Conservation (phyloP, 2,329 filamentous ascomycete genomes). For the Chrysosporium keratinophilum region DNA sequence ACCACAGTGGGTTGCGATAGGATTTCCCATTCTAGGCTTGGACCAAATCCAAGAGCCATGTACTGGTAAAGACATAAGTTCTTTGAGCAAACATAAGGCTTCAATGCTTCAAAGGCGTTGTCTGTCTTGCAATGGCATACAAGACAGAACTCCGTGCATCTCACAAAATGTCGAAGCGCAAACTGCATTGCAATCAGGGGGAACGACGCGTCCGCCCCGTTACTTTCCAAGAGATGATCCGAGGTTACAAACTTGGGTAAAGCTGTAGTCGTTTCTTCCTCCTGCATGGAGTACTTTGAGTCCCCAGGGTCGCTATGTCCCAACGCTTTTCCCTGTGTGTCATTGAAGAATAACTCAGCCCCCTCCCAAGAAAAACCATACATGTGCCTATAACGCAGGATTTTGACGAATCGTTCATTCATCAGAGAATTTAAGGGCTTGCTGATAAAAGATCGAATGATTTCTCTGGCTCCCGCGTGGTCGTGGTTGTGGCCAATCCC, state of each 20-base stretch:
- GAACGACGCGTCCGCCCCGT: constrained; percentile 36
- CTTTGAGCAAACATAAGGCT: constrained; percentile 61
- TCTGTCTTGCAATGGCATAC: constrained; percentile 64
- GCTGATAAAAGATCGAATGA: constrained; percentile 56
- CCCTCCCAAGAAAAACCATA: constrained; percentile 54
- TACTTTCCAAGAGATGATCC: constrained; percentile 40
- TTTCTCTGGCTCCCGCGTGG: constrained; percentile 26
- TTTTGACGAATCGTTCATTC: constrained; percentile 51
- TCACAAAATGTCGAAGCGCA: constrained; percentile 62
- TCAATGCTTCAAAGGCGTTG: constrained; percentile 47
- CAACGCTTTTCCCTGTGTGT: constrained; percentile 32
- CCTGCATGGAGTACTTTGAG: constrained; percentile 18
- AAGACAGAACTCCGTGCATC: constrained; percentile 77
- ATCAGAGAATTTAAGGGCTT: constrained; percentile 59
- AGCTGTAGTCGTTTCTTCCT: constrained; percentile 20
- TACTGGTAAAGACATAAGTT: constrained; percentile 78
- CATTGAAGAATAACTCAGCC: constrained; percentile 50
- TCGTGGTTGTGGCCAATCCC: not conserved
- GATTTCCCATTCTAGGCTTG: constrained; percentile 77
- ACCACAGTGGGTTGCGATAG: constrained; percentile 68
- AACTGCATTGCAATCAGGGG: constrained; percentile 61
- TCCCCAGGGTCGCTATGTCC: constrained; percentile 12
- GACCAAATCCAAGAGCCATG: constrained; percentile 73
- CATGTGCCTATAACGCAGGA: constrained; percentile 51
- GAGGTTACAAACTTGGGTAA: constrained; percentile 39